These are phyloP conservation scores for Carpinus viminea DNA, from an alignment of 306 rosid species.

Conservation along the genomic window DNA sequence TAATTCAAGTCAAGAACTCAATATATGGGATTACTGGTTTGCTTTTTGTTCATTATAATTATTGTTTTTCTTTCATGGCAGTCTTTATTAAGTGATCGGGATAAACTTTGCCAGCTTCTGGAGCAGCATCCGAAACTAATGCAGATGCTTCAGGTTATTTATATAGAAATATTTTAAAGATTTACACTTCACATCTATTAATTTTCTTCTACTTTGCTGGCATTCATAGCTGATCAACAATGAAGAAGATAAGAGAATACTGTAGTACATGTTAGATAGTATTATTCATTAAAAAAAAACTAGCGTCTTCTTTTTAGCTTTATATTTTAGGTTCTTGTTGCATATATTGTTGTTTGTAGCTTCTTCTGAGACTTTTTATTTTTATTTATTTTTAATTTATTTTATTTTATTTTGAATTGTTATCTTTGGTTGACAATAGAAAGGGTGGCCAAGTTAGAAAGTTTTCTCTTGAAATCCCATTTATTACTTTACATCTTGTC, in stretches of 20 bases:
- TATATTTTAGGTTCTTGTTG: not conserved
- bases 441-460: not conserved
- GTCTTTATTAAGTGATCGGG: conserved; percentile 88
- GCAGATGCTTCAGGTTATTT: conserved; percentile 97
- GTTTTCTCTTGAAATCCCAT: not conserved
- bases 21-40: conserved; percentile 17
- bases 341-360: not conserved
- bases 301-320: not conserved
- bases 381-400: too few species aligned
- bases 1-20: not conserved
- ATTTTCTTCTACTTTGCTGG: not conserved
- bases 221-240: conserved; percentile 5
- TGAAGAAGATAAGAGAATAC: not conserved
- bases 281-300: too few species aligned
- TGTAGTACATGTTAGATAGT: not conserved
- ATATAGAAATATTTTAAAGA: conserved; percentile 10
- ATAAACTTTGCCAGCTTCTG: conserved; percentile 93
- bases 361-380: not conserved
- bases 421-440: not conserved
- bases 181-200: not conserved
- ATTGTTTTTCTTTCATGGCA: conserved; percentile 44
- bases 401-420: not conserved
- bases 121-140: conserved; percentile 98
- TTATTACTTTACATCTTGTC: not conserved
- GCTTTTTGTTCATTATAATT: conserved; percentile 7